A percentile compares a stretch with the other conserved stretches of the same genome.
Evolutionary conservation across 2,329 filamentous ascomycete genomes (phyloP).

Genomic region (Lecanicillium sp.): DNA sequence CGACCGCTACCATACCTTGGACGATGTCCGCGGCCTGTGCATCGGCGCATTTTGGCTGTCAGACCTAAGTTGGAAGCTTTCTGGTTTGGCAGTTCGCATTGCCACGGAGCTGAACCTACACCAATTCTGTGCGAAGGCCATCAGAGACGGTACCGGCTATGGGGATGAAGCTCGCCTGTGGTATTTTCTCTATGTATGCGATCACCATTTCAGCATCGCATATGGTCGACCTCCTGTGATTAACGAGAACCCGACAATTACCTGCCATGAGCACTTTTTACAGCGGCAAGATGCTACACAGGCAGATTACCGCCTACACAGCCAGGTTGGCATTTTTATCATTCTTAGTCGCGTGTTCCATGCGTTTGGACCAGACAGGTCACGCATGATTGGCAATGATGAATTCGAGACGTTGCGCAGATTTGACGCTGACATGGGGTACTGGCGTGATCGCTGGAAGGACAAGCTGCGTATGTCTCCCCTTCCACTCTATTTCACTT

Average conservation of each 20-base stretch:
- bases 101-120: constrained; percentile 53
- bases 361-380: constrained; percentile 50
- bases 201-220: constrained; percentile 60
- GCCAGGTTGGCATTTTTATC: constrained; percentile 54
- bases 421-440: constrained; percentile 27
- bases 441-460: constrained; percentile 33
- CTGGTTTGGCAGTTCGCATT: constrained; percentile 51
- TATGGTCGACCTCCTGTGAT: constrained; percentile 55
- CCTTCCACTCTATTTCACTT: neutral
- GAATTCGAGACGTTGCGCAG: constrained; percentile 27
- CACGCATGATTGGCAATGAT: constrained; percentile 29
- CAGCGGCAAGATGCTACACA: constrained; percentile 43
- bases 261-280: constrained; percentile 51
- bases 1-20: constrained; percentile 44
- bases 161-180: constrained; percentile 53
- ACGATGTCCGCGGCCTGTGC: constrained; percentile 54
- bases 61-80: constrained; percentile 51
- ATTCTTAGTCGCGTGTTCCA: constrained; percentile 54
- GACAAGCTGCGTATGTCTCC: constrained; percentile 24
- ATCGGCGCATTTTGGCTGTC: constrained; percentile 61
- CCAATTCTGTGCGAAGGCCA: constrained; percentile 44
- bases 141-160: constrained; percentile 37
- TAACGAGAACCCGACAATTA: constrained; percentile 49
- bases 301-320: constrained; percentile 49
- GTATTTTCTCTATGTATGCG: constrained; percentile 60